Conservation (phyloP, 176 grass and related monocot genomes). For the Secale cereale region DNA sequence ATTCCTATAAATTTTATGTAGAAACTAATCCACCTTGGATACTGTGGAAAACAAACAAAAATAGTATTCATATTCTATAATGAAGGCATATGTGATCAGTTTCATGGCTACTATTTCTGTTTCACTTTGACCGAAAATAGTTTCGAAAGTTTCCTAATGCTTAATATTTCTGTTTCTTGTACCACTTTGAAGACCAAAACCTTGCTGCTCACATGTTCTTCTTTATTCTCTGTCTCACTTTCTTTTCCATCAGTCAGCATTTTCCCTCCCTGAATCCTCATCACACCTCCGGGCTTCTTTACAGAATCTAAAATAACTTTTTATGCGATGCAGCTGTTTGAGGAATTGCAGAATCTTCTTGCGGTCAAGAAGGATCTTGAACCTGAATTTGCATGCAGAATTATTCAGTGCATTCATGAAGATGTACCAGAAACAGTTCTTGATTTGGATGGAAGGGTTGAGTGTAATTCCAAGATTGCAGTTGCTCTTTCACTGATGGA, state of each 20-base stretch:
- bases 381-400: constrained; percentile 68
- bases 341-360: constrained; percentile 72
- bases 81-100: background rate
- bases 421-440: constrained; percentile 43
- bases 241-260: background rate
- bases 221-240: constrained; percentile 9
- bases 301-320: background rate
- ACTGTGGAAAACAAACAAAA: background rate
- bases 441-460: constrained; percentile 41
- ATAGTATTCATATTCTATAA: background rate
- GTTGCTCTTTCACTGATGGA: constrained; percentile 88
- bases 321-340: constrained; percentile 57
- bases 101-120: background rate
- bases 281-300: background rate
- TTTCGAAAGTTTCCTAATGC: background rate
- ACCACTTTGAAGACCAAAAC: background rate
- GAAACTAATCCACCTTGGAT: background rate
- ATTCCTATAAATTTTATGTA: background rate
- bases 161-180: background rate
- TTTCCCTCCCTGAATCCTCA: background rate
- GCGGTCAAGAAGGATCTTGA: constrained; percentile 74
- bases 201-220: background rate
- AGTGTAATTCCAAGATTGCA: constrained; percentile 89
- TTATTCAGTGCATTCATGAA: constrained; percentile 65
- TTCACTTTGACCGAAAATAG: constrained; percentile 1